phyloP scores from a whole-genome alignment of 768 basidiomycete genomes.

The Boletus rubroflammeus region DNA sequence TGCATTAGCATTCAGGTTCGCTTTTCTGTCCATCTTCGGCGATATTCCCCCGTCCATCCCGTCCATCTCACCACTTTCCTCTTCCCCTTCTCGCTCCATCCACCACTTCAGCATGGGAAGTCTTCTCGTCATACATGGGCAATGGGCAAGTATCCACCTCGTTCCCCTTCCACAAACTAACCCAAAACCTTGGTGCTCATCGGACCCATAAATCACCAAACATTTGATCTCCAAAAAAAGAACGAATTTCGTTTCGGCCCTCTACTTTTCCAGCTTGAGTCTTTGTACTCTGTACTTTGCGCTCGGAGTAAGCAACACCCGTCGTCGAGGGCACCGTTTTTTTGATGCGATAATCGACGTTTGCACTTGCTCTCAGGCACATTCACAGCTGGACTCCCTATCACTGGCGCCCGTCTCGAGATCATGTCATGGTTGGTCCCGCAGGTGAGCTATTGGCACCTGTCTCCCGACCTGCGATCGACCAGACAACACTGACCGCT shows the following conservation, averaged over 20 bases:
- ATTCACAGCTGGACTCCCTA: conserved; percentile 80
- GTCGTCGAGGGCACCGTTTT: not conserved
- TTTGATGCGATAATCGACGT: not conserved
- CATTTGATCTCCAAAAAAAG: conserved; percentile 79
- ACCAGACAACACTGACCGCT: too few relatives aligned
- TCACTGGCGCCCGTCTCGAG: too few relatives aligned
- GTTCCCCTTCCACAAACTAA: not conserved
- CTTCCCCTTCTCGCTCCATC: not conserved
- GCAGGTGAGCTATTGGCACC: too few relatives aligned
- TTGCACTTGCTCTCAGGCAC: conserved; percentile 44
- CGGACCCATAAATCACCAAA: conserved; percentile 89
- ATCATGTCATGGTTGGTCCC: too few relatives aligned
- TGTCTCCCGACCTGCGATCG: too few relatives aligned
- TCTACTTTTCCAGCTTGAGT: conserved; percentile 81
- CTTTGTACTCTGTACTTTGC: conserved; percentile 93
- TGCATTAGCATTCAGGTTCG: conserved; percentile 79
- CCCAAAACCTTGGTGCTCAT: conserved; percentile 63
- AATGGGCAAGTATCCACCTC: conserved; percentile 57
- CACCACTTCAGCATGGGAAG: conserved; percentile 64
- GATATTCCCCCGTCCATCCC: accelerated
- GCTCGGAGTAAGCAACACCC: conserved; percentile 56
- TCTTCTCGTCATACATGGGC: conserved; percentile 94
- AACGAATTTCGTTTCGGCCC: conserved; percentile 79
- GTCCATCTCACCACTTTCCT: not conserved
- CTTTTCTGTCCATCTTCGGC: not conserved